Conservation (phyloP, 2,329 filamentous ascomycete species). For the Ophiostoma sp. region DNA sequence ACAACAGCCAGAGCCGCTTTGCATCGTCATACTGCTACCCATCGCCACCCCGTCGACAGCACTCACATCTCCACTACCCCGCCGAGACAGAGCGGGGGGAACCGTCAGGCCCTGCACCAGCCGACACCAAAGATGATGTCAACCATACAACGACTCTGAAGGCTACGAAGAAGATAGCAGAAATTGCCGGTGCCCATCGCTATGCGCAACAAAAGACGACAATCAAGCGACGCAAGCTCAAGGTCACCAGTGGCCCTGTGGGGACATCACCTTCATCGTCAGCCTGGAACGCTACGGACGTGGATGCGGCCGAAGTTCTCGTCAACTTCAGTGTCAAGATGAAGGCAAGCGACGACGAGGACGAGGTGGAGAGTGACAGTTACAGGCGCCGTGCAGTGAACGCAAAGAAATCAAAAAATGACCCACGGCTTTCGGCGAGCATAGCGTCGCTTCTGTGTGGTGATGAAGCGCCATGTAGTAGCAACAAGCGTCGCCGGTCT, state of each 20-base stretch:
- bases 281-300: slow-evolving; percentile 10
- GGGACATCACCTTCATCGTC: background rate
- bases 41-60: slow-evolving; percentile 18
- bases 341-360: background rate
- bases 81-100: background rate
- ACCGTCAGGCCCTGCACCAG: background rate
- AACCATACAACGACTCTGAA: background rate
- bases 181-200: background rate
- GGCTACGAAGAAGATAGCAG: background rate
- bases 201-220: background rate
- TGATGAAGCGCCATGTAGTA: background rate
- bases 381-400: background rate
- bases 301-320: slow-evolving; percentile 24
- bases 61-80: background rate
- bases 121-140: background rate
- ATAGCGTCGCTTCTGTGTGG: slow-evolving; percentile 22
- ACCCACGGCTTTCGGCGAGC: background rate
- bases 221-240: background rate
- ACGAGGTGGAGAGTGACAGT: background rate
- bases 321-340: slow-evolving; percentile 21
- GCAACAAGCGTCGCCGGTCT: slow-evolving; percentile 20
- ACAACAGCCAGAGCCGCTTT: background rate
- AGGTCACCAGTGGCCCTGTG: background rate
- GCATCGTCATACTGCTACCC: slow-evolving; percentile 21
- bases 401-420: background rate